These are phyloP conservation scores for Boletus sp. DNA, from an alignment of 1,284 basidiomycete genomes.

Conservation along the genomic window DNA sequence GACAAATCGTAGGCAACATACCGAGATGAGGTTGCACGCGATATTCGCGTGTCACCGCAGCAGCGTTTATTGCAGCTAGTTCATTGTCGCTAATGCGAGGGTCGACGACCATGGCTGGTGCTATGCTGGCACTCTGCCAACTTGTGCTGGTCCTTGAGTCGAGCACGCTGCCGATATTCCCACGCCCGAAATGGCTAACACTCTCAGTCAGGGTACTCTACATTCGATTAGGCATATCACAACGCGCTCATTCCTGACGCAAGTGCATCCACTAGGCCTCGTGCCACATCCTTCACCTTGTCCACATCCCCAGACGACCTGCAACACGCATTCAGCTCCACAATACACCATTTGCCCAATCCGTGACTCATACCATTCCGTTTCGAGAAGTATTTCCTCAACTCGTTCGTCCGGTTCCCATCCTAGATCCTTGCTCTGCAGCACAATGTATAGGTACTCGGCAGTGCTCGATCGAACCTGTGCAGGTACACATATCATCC, in stretches of 20 bases:
- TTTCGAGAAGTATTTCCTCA: conserved; percentile 77
- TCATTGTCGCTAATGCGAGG: conserved; percentile 70
- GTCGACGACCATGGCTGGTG: conserved; percentile 44
- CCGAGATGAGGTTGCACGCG: conserved; percentile 88
- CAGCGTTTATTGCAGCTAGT: conserved; percentile 79
- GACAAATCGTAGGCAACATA: conserved; percentile 38
- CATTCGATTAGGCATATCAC: conserved; percentile 20
- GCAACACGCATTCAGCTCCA: conserved; percentile 34
- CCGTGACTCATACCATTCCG: conserved; percentile 60
- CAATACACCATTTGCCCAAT: conserved; percentile 12
- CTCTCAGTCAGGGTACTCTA: background rate
- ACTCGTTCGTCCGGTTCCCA: conserved; percentile 58
- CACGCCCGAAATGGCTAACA: conserved; percentile 21
- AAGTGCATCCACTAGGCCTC: conserved; percentile 30
- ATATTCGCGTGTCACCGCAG: conserved; percentile 82
- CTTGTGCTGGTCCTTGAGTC: conserved; percentile 8
- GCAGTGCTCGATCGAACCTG: conserved; percentile 78
- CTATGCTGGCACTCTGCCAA: background rate
- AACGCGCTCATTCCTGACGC: conserved; percentile 27
- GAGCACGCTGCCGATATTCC: conserved; percentile 17
- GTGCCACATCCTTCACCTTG: conserved; percentile 35
- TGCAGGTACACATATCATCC: conserved; percentile 5
- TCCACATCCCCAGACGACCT: conserved; percentile 42
- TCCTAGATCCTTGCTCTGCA: conserved; percentile 66
- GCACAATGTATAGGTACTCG: conserved; percentile 73